Evolutionary conservation across 179 eudicot genomes (phyloP), one percentile per base, ranked within the genome.

Genomic region (Beta corolliflora): DNA sequence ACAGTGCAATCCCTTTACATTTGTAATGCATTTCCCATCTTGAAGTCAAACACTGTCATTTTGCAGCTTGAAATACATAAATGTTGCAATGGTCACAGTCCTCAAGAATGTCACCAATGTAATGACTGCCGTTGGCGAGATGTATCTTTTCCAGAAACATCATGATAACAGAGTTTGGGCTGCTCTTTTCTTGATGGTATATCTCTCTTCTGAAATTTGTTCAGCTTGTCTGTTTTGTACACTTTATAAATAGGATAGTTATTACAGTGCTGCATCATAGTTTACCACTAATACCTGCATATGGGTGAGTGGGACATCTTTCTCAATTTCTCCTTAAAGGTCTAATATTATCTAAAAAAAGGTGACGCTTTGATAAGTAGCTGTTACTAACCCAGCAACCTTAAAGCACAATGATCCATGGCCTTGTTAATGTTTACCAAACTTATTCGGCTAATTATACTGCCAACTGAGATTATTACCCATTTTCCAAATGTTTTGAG

Each of bases 81-180:
- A 97, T 84, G 98, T 97, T 53, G 99, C 99, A 54, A 97, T 97
- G 99, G 98, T 97, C 76, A 97, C 99, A 12, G 98, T 97, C 81
- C 85, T 97, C 87, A 97, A 97, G 97, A 97, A 97, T 78, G 93
- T 97, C 70, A 97, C 99, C 48, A 97, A 97, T 81, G 99, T 97
- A 81, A 95, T 97, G 77, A 97, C 99, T 71, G 99, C 99, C 67
- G 97, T 97, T 66, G 99, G 99, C 79, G 99, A 97, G 86, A 97
- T 93, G 95, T 97, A 97, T 85, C 89, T 97, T 44, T 97, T 95
- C 83, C 91, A 87, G 77, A 95, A 95, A 86, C 91, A 86, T 83
- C 99, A 97, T 71, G 99, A 95, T 84, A 93, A 88, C 81, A 90
- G 94, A 89, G 98, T 97, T 18, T 97, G 99, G 99, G 95, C 94